A percentile compares a stretch with the other conserved stretches of the same genome.
Evolutionary conservation across 2,329 filamentous ascomycete genomes (phyloP).

Genomic region (Achaetomium macrosporum): DNA sequence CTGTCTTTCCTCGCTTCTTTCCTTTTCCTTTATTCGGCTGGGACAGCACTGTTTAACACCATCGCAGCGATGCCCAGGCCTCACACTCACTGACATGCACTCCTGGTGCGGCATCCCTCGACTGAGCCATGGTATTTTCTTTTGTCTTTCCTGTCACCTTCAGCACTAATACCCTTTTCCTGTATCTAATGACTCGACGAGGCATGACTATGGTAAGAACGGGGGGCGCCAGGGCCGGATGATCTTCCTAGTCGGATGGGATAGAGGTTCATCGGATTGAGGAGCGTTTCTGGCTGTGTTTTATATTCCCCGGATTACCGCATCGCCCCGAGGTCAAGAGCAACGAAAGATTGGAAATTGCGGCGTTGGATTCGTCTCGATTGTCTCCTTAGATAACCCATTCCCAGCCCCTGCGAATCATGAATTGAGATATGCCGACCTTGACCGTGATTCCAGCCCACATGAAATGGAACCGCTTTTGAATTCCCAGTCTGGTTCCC

Average conservation of each 20-base stretch:
- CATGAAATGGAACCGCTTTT: not conserved
- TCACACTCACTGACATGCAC: not conserved
- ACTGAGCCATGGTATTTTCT: not conserved
- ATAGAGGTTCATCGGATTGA: not conserved
- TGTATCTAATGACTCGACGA: conserved; percentile 11
- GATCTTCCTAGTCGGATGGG: conserved; percentile 1
- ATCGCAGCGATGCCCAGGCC: not conserved
- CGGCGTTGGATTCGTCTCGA: too few species aligned
- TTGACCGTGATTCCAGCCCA: too few species aligned
- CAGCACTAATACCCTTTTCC: conserved; percentile 6
- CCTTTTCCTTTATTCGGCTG: not conserved
- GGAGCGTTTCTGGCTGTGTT: conserved; percentile 7
- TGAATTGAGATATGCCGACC: too few species aligned
- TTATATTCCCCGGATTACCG: conserved; percentile 3
- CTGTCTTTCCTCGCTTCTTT: not conserved
- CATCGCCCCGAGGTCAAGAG: not conserved
- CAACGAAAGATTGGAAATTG: too few species aligned
- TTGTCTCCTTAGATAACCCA: too few species aligned
- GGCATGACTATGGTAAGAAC: conserved; percentile 17
- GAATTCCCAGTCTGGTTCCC: conserved; percentile 4
- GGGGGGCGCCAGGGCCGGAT: conserved; percentile 13
- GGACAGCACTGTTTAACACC: not conserved
- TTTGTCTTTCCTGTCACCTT: not conserved
- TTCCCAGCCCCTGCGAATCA: too few species aligned
- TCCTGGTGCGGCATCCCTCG: not conserved